Evolutionary conservation across 2,329 filamentous ascomycete genomes (phyloP), one percentile per base, ranked within the genome.

Genomic region (Neoascochyta sp.): DNA sequence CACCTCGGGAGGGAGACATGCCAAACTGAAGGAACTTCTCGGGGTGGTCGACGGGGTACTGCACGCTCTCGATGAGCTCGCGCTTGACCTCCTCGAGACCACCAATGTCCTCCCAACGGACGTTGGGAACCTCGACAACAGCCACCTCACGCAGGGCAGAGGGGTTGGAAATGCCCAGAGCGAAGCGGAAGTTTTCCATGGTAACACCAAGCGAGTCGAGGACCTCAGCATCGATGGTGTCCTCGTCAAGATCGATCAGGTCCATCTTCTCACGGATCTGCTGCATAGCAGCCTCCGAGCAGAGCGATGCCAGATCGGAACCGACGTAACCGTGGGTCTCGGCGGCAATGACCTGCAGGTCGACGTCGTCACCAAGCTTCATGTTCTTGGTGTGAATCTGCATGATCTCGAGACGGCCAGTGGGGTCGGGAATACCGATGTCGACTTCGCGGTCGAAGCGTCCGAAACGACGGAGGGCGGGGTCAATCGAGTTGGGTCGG

Each of bases 191-290:
- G 79, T 98, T 98, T 69, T 98, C 92, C 87, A 96, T 96, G 41
- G 92, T 98, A 27, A 98, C 92, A 64, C 92, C 92, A 25, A 98
- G 81, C 24, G 92, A 96, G 70, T 98, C 92, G 32, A 98, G 79
- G 29, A 98, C 92, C 72, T 98, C 92, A 16, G 92, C 92, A 56
- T 98, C 92, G 43, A 98, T 98, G 41, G 92, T 98, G 61, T 98
- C 92, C 71, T 98, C 92, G 47, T 98, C 92, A 18, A 98, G 78
- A 68, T 98, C 92, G 51, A 98, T 98, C 45, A 98, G 79, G 63
- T 98, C 92, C 92, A 98, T 98, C 83, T 98, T 98, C 72, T 98
- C 92, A 72, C 92, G 90, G 68, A 98, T 98, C 72, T 98, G 92
- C 68, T 98, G 92, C 92, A 98, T 98, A 45, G 92, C 92, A 62